Evolutionary conservation across 257 asterid genomes (phyloP).

Genomic region (Vinca minor): DNA sequence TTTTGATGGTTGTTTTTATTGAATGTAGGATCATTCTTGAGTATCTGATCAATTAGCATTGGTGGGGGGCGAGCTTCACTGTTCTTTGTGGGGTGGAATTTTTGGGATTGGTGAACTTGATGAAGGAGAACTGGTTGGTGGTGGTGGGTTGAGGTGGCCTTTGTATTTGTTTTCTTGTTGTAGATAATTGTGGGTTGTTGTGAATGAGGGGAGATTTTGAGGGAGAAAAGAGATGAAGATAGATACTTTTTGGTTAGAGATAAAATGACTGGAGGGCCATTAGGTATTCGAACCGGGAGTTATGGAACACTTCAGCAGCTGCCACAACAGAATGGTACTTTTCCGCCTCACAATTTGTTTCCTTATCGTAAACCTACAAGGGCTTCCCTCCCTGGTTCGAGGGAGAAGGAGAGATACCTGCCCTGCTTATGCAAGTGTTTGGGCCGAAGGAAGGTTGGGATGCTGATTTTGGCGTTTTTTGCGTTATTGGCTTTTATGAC

Average conservation of each 20-base stretch:
- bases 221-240: constrained; percentile 61
- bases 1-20: constrained; percentile 8
- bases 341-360: constrained; percentile 32
- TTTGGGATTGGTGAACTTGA: constrained; percentile 19
- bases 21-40: constrained; percentile 18
- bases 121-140: constrained; percentile 20
- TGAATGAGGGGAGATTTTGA: constrained; percentile 47
- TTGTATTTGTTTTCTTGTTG: constrained; percentile 13
- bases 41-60: constrained; percentile 7
- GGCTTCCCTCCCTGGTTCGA: constrained; percentile 39
- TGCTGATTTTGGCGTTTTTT: constrained; percentile 63
- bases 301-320: constrained; percentile 65
- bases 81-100: not conserved
- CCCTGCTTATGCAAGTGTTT: constrained; percentile 43
- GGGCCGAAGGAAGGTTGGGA: constrained; percentile 59
- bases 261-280: constrained; percentile 86
- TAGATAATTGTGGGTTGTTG: constrained; percentile 14
- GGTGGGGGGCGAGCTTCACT: not conserved
- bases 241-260: constrained; percentile 45
- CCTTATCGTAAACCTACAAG: constrained; percentile 56
- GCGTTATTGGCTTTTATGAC: constrained; percentile 52
- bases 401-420: constrained; percentile 62
- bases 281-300: constrained; percentile 67
- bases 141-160: constrained; percentile 11
- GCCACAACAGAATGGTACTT: constrained; percentile 64